Evolutionary conservation across 179 eudicot genomes (phyloP).

Genomic region (Silene vulgaris): DNA sequence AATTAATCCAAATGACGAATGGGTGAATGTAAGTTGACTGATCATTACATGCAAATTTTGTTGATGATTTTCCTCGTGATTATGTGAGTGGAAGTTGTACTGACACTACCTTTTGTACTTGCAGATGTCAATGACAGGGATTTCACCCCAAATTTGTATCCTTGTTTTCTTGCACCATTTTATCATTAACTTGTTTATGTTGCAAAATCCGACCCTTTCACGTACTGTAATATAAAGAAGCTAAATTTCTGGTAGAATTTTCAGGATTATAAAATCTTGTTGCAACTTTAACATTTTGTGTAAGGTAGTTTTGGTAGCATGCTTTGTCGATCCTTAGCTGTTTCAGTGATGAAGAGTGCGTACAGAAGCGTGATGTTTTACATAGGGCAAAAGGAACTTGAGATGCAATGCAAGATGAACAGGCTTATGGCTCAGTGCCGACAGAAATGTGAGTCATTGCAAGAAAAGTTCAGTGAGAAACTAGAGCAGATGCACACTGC

Average conservation of each 20-base stretch:
- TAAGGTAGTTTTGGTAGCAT: background rate
- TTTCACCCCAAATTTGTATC: conserved; percentile 90
- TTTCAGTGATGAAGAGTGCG: conserved; percentile 79
- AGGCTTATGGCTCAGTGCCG: conserved; percentile 67
- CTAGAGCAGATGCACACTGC: conserved; percentile 75
- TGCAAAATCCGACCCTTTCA: background rate
- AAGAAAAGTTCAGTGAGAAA: conserved; percentile 80
- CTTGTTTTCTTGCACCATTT: conserved; percentile 28
- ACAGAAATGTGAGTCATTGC: conserved; percentile 81
- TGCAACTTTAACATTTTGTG: background rate
- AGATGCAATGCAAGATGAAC: conserved; percentile 94
- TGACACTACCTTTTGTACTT: background rate
- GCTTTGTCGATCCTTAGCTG: conserved; percentile 41
- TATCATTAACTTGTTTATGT: background rate
- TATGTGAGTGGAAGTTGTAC: background rate
- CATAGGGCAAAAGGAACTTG: conserved; percentile 84
- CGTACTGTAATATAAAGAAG: background rate
- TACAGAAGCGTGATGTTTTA: conserved; percentile 83
- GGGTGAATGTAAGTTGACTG: conserved; percentile 68
- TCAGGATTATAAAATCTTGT: background rate
- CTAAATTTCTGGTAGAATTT: background rate
- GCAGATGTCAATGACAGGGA: conserved; percentile 85
- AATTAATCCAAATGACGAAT: conserved; percentile 79
- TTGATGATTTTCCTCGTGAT: conserved; percentile 14
- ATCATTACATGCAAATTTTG: conserved; percentile 1